phyloP scores from a whole-genome alignment of 2,329 filamentous ascomycete species.

The Thelonectria blattea region DNA sequence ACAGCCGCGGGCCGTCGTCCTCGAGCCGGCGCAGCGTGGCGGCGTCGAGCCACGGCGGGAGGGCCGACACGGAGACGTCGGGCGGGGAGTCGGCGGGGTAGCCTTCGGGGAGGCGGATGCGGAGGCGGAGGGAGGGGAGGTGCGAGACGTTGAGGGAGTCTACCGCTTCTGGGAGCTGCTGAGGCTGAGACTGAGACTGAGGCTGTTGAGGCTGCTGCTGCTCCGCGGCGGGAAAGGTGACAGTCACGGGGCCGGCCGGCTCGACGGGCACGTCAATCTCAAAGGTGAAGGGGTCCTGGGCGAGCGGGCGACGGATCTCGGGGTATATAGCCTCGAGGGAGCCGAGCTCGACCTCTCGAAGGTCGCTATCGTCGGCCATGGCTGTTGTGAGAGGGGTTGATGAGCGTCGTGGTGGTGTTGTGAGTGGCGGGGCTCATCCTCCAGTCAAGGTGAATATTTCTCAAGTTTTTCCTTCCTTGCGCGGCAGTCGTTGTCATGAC shows the following conservation, averaged over 20 bases:
- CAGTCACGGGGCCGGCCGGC: conserved; percentile 59
- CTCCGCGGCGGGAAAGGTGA: conserved; percentile 56
- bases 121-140: conserved; percentile 62
- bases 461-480: not conserved
- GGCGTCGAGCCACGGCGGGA: conserved; percentile 62
- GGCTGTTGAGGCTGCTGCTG: too few relatives aligned
- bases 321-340: conserved; percentile 70
- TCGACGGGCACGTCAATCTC: conserved; percentile 64
- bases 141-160: conserved; percentile 61
- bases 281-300: conserved; percentile 54
- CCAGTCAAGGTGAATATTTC: not conserved
- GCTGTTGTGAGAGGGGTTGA: conserved; percentile 1
- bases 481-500: conserved; percentile 6
- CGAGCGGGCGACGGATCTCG: conserved; percentile 59
- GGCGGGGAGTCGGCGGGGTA: conserved; percentile 64
- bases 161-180: conserved; percentile 24
- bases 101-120: conserved; percentile 59
- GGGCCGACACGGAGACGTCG: conserved; percentile 56
- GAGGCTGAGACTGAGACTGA: too few relatives aligned
- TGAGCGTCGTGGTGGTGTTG: not conserved
- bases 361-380: conserved; percentile 52
- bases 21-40: conserved; percentile 57
- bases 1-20: conserved; percentile 57
- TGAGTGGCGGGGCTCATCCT: conserved; percentile 30
- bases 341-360: conserved; percentile 64